Conservation (phyloP, 169 alveolate species). For the Eimeria necatrix region DNA sequence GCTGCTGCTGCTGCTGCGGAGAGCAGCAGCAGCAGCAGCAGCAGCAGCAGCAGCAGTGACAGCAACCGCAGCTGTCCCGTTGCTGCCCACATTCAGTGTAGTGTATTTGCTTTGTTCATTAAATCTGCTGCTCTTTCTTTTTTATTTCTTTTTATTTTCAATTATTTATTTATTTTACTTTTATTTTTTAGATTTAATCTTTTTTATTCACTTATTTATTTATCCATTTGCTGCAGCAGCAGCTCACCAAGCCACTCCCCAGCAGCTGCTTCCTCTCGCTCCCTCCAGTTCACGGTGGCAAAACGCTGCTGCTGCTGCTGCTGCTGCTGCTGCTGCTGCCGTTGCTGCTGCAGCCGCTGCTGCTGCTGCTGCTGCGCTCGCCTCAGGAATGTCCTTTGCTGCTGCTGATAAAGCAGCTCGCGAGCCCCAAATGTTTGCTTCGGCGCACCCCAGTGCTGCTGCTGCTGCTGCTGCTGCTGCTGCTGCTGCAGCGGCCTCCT, state of each 20-base stretch:
- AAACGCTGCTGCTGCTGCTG: no score
- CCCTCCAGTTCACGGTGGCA: no score
- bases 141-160: not conserved
- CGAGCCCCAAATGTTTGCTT: no score
- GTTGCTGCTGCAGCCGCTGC: no score
- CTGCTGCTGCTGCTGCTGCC: no score
- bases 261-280: no score
- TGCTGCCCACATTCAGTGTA: not conserved
- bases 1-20: not conserved
- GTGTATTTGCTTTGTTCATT: not conserved
- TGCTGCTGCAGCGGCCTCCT: no score
- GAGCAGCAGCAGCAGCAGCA: slow-evolving; percentile 11
- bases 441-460: no score
- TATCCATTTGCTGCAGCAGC: not conserved
- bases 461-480: no score
- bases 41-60: not conserved
- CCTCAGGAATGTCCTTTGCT: no score
- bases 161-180: not conserved
- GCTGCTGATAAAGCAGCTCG: no score
- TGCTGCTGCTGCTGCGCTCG: no score
- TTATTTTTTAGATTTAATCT: not conserved
- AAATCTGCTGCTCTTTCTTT: not conserved
- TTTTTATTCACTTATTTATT: not conserved
- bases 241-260: not conserved
- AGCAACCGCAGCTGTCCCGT: not conserved